Evolutionary conservation across 768 basidiomycete species (phyloP), one percentile per base, ranked within the genome.

Genomic region (Lentinula edodes): DNA sequence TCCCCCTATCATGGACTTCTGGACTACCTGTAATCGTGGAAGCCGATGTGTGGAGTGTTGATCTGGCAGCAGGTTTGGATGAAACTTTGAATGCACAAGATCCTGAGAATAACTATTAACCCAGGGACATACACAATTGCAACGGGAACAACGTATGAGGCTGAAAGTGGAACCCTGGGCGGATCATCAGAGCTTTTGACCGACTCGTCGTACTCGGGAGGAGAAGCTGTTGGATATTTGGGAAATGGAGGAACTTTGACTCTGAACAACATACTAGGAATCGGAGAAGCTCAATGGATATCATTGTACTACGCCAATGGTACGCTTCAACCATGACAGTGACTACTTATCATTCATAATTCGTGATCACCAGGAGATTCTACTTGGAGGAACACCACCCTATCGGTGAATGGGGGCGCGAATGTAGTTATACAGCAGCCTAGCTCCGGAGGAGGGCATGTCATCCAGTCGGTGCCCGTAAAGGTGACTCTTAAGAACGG

Each of bases 331-430:
- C 23, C 50, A 35, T 39, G 39, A 51, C 43, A 15, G 41, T 41
- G 12, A 3, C 28, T 20, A 61, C 13, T 32, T 42, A 34, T 15
- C 9, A 48, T 32, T 32, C 4, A 13, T 54, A 23, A 57, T 58
- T n/a, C 38, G 50, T 52, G 5, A 34, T 54, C 41, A 20, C 36
- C 48, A 79, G 79, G 75, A 36, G 85, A 87, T 63, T 82, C 81
- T 0, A 72, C 76, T 1, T 87, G 82, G 81, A 74, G 85, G 59
- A 85, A 80, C 66, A 83, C 80, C 7, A 86, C 85, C 3, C 74
- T 86, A 62, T 85, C 83, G 83, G 83, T 85, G 8, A 87, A 87
- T 61, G 84, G 84, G 12, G 85, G 83, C 23, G 51, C 85, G 7
- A 70, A 73, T 18, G 73, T 83, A n/a, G 55, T 77, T 7, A 78